These are phyloP conservation scores for Komagataella ulmi DNA, from an alignment of 805 yeast genomes.

Conservation along the genomic window DNA sequence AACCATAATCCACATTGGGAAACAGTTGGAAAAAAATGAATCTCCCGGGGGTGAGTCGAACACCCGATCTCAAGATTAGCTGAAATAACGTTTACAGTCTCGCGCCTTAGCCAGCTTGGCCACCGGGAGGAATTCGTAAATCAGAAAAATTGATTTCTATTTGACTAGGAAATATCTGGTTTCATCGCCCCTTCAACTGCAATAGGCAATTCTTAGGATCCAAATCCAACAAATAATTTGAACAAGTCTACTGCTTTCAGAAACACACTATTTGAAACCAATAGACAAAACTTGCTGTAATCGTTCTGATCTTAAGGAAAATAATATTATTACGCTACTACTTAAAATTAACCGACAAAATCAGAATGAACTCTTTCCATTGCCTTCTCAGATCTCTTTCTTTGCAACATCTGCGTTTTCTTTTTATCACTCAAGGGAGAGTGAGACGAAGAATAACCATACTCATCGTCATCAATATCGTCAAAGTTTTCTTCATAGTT, in stretches of 20 bases:
- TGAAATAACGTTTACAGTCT: background rate
- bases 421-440: background rate
- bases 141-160: background rate
- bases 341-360: background rate
- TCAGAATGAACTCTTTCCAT: background rate
- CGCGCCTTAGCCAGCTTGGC: slow-evolving; percentile 2
- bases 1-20: too few relatives aligned
- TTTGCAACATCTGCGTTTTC: background rate
- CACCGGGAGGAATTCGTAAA: background rate
- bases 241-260: too few relatives aligned
- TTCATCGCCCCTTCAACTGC: too few relatives aligned
- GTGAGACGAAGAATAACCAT: background rate
- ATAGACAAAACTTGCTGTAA: background rate
- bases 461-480: background rate
- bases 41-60: slow-evolving; percentile 2
- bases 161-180: background rate
- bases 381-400: background rate
- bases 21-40: background rate
- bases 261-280: too few relatives aligned
- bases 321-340: background rate
- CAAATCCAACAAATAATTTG: background rate
- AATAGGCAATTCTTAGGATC: background rate
- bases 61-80: slow-evolving; percentile 1
- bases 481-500: background rate
- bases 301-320: background rate